phyloP scores from a whole-genome alignment of 768 basidiomycete species.

The Ramaria sp. region DNA sequence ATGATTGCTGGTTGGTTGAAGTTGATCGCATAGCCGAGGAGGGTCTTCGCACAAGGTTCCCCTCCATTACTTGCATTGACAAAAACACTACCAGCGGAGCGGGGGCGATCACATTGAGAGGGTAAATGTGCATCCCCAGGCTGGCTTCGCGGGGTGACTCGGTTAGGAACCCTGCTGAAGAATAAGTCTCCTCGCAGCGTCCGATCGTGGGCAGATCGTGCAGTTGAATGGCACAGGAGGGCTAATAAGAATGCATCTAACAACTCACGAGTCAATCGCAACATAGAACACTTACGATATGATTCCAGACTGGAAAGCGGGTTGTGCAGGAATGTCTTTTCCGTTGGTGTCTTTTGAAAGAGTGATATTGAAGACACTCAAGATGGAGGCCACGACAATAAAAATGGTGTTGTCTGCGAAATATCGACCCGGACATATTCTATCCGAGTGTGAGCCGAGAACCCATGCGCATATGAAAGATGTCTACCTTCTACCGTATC shows the following conservation, averaged over 20 bases:
- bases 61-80: too few relatives aligned
- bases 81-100: too few relatives aligned
- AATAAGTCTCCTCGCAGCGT: background rate
- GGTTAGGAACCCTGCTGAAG: too few relatives aligned
- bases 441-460: background rate
- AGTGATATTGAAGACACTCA: constrained; percentile 8
- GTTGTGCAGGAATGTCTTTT: constrained; percentile 11
- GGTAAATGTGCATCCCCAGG: too few relatives aligned
- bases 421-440: constrained; percentile 11
- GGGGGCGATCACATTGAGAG: too few relatives aligned
- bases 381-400: constrained; percentile 7
- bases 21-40: too few relatives aligned
- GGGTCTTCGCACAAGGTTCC: too few relatives aligned
- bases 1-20: too few relatives aligned
- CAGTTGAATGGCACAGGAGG: background rate
- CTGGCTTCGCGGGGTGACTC: too few relatives aligned
- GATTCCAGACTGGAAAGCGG: background rate
- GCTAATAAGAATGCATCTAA: background rate
- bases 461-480: background rate
- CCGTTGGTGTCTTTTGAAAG: constrained; percentile 19
- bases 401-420: constrained; percentile 8
- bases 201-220: background rate
- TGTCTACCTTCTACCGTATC: constrained; percentile 14
- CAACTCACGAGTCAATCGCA: too few relatives aligned
- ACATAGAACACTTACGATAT: background rate